phyloP scores from a whole-genome alignment of 2,329 filamentous ascomycete genomes.

The Epichloe aotearoae region DNA sequence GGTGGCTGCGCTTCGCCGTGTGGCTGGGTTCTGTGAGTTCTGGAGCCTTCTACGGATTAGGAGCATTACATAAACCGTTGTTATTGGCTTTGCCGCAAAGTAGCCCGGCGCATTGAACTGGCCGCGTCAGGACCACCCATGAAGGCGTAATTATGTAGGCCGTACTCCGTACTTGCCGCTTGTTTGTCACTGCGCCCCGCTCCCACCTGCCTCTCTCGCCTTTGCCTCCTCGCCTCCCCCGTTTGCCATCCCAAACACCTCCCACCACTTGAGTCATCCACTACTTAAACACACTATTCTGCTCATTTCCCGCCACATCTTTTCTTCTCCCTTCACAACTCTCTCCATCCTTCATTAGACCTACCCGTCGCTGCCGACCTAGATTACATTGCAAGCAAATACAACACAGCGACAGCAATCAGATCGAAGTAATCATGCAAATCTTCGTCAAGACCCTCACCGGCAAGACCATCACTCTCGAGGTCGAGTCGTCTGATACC shows the following conservation, averaged over 20 bases:
- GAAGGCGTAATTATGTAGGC: conserved; percentile 8
- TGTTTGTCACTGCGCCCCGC: conserved; percentile 17
- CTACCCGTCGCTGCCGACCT: conserved; percentile 6
- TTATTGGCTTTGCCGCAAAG: conserved; percentile 4
- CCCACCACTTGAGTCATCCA: conserved; percentile 1
- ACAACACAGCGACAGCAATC: conserved; percentile 1
- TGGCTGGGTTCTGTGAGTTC: conserved; percentile 16
- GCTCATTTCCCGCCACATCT: conserved; percentile 8
- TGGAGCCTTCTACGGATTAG: conserved; percentile 25
- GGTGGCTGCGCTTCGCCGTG: no score
- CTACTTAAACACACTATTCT: conserved; percentile 20
- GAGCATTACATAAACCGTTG: conserved; percentile 2
- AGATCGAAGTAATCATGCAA: conserved; percentile 11
- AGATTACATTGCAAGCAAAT: conserved; percentile 2
- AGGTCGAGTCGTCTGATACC: conserved; percentile 82
- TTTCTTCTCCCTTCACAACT: conserved; percentile 2
- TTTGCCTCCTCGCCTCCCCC: conserved; percentile 12
- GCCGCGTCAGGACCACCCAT: no score
- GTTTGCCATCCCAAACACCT: conserved; percentile 6
- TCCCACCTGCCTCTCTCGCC: not conserved
- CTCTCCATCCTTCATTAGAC: conserved; percentile 4
- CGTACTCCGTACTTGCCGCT: conserved; percentile 5
- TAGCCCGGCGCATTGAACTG: no score
- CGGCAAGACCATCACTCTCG: conserved; percentile 42
- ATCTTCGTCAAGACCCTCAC: conserved; percentile 41